phyloP scores from a whole-genome alignment of 257 asterid species.

The Nicotiana benthamiana region DNA sequence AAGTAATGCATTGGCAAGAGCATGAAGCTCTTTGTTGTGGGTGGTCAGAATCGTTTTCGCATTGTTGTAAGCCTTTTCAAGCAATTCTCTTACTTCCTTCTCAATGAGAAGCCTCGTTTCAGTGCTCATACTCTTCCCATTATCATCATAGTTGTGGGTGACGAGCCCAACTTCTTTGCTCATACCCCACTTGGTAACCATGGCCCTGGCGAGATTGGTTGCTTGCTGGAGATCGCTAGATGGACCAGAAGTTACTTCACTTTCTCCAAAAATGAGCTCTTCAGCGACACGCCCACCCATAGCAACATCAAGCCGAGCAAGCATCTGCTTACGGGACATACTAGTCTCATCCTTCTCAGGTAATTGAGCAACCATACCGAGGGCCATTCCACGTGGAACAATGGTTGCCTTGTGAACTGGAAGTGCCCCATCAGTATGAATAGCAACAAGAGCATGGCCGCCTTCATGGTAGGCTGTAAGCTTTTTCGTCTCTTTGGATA shows the following conservation, averaged over 20 bases:
- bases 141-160: slow-evolving; percentile 63
- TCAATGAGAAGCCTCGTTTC: slow-evolving; percentile 79
- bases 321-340: slow-evolving; percentile 73
- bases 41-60: slow-evolving; percentile 59
- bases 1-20: slow-evolving; percentile 73
- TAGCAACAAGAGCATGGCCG: slow-evolving; percentile 91
- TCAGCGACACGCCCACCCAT: slow-evolving; percentile 97
- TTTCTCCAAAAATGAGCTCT: slow-evolving; percentile 79
- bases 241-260: slow-evolving; percentile 85
- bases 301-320: slow-evolving; percentile 69
- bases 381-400: slow-evolving; percentile 85
- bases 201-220: slow-evolving; percentile 62
- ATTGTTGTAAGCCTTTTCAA: slow-evolving; percentile 61
- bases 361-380: slow-evolving; percentile 83
- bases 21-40: slow-evolving; percentile 60
- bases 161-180: slow-evolving; percentile 72
- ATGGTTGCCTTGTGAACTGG: slow-evolving; percentile 92
- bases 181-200: slow-evolving; percentile 87
- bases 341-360: slow-evolving; percentile 85
- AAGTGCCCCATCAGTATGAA: slow-evolving; percentile 74
- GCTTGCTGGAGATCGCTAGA: slow-evolving; percentile 73
- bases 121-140: slow-evolving; percentile 90
- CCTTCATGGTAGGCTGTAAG: slow-evolving; percentile 89
- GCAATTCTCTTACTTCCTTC: slow-evolving; percentile 51
- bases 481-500: slow-evolving; percentile 66